These are phyloP conservation scores for Sclerotinia borealis DNA, from an alignment of 2,329 filamentous ascomycete species.

Conservation along the genomic window DNA sequence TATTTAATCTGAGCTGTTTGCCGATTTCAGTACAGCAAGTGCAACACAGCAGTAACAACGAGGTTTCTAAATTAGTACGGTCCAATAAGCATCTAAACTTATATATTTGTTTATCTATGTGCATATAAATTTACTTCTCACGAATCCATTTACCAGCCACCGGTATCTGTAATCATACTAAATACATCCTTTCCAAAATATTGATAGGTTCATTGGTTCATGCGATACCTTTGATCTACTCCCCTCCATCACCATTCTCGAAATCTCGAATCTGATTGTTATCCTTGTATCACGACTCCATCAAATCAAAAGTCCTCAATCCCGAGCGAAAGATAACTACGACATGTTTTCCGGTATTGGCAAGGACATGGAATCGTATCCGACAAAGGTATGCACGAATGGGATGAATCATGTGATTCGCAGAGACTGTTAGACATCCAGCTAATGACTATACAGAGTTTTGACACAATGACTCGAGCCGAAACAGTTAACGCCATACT, in stretches of 20 bases:
- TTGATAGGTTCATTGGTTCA: neutral
- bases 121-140: neutral
- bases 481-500: neutral
- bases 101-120: neutral
- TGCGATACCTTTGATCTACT: neutral
- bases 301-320: neutral
- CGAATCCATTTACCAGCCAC: neutral
- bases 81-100: neutral
- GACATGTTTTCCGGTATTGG: neutral
- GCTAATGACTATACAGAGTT: neutral
- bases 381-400: neutral
- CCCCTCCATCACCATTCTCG: neutral
- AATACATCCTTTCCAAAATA: neutral
- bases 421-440: neutral
- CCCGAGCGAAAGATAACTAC: neutral
- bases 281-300: accelerated
- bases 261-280: neutral
- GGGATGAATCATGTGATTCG: neutral
- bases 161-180: neutral
- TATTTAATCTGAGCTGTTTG: neutral
- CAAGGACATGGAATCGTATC: neutral
- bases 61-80: neutral
- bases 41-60: neutral
- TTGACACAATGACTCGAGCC: neutral
- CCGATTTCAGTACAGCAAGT: neutral